phyloP scores from a whole-genome alignment of 371 early-diverging fungal species.

The Circinella minor region DNA sequence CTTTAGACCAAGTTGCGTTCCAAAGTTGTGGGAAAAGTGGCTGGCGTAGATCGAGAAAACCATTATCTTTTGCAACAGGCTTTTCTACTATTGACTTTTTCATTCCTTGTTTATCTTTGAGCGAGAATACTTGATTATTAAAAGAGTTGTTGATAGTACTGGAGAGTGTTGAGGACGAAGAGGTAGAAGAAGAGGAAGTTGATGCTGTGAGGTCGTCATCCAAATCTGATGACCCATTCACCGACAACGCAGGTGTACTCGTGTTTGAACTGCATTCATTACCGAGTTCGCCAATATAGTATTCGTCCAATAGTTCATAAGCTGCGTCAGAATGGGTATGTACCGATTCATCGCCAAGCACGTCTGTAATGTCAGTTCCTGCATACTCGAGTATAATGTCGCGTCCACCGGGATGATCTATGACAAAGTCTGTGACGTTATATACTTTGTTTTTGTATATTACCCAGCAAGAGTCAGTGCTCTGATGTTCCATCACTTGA shows the following conservation, averaged over 20 bases:
- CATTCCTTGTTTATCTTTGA: too few species aligned
- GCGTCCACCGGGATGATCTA: conserved; percentile 82
- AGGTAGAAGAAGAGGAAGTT: too few species aligned
- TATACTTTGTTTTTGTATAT: conserved; percentile 76
- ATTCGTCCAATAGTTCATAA: conserved; percentile 82
- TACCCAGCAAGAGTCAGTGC: conserved; percentile 59
- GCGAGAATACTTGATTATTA: too few species aligned
- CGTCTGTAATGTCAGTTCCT: conserved; percentile 70
- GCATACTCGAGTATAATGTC: conserved; percentile 79
- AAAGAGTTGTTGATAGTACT: too few species aligned
- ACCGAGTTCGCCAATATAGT: conserved; percentile 74
- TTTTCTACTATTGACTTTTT: not conserved
- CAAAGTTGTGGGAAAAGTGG: conserved; percentile 90
- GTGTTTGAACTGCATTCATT: conserved; percentile 1
- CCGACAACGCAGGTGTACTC: conserved; percentile 7
- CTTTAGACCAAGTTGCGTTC: conserved; percentile 75
- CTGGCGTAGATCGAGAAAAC: conserved; percentile 83
- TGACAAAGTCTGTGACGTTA: conserved; percentile 79
- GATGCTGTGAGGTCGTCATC: conserved; percentile 16
- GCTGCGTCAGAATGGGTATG: conserved; percentile 87
- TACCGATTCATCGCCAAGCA: conserved; percentile 71
- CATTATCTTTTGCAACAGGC: conserved; percentile 33
- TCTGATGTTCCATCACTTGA: conserved; percentile 25
- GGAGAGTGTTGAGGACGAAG: too few species aligned
- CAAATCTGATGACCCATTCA: not conserved